Evolutionary conservation across 768 basidiomycete genomes (phyloP), one percentile per base, ranked within the genome.

Genomic region (Trametes cingulata): DNA sequence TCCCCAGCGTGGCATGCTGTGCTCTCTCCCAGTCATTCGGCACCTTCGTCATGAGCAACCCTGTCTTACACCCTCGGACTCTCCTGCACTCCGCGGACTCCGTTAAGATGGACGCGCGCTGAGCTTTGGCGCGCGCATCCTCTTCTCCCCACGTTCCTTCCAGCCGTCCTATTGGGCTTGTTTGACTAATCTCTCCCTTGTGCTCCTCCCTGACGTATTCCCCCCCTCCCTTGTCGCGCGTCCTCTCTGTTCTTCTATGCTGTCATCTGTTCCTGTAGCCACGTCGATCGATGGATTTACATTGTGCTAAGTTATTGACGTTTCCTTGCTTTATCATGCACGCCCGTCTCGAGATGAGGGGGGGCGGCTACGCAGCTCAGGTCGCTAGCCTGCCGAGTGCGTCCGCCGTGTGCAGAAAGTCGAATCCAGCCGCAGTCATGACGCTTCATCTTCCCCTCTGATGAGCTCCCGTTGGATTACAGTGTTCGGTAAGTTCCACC

Each of bases 201-300:
- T 37, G 19, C 22, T 39, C 10, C 47, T 37, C 17, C 47, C 15
- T 25, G 14, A 29, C 17, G 27, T 24, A 29, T 20, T 41, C 39
- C 25, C 33, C 41, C 41, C 27, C n/a, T 41, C 52, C 20, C 47
- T 37, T 27, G 17, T 27, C 41, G 15, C 33, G 6, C 22, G 43
- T 20, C 49, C 19, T 37, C 49, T 22, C 43, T 50, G 50, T 51
- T 24, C 47, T 29, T 17, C n/a, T 40, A 45, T 61, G 55, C 60
- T 57, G 27, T 56, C 55, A 56, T 61, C 49, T 61, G 59, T 56
- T 42, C 35, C 49, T 22, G 8, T 56, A 61, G 60, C 60, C 60
- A 56, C 55, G 60, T 61, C 54, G 60, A 56, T 41, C 60, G 60
- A 47, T 61, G 60, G 60, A 61, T 46, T 40, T 47, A 51, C 49